Percentiles rank a stretch among this genome's conserved stretches.
Evolutionary conservation across 2,329 filamentous ascomycete species (phyloP).

Genomic region (Corynespora cassiicola): DNA sequence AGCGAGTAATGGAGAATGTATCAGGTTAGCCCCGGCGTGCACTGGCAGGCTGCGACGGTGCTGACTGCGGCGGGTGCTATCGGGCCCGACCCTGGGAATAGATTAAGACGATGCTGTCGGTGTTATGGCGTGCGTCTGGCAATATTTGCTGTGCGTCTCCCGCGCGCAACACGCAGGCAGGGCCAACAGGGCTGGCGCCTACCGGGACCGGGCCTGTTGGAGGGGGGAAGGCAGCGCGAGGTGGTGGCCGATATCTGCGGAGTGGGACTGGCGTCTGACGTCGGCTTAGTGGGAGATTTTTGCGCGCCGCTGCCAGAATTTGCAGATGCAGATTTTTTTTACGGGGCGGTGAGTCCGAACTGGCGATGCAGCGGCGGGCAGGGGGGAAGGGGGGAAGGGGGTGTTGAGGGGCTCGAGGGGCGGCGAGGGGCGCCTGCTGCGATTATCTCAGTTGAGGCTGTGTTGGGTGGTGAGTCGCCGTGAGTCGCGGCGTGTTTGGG

Average conservation of each 20-base stretch:
- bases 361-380: slow-evolving; percentile 5
- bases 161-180: too few species aligned
- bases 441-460: too few species aligned
- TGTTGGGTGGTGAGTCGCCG: too few species aligned
- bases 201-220: too few species aligned
- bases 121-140: slow-evolving; percentile 28
- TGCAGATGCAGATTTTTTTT: slow-evolving; percentile 12
- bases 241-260: slow-evolving; percentile 4
- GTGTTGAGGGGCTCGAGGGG: too few species aligned
- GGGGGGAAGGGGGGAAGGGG: background rate
- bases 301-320: slow-evolving; percentile 6
- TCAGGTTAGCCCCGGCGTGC: slow-evolving; percentile 28
- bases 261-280: too few species aligned
- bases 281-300: slow-evolving; percentile 1
- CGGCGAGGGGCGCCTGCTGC: too few species aligned
- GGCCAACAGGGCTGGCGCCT: slow-evolving; percentile 8
- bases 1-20: slow-evolving; percentile 28
- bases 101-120: slow-evolving; percentile 15
- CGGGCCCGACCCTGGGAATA: slow-evolving; percentile 12
- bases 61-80: slow-evolving; percentile 21
- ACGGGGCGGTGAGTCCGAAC: slow-evolving; percentile 8
- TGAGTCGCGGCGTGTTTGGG: too few species aligned
- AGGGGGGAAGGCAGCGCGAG: slow-evolving; percentile 1
- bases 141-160: slow-evolving; percentile 6
- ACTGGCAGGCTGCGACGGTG: too few species aligned